Conservation (phyloP, 139 green algal genomes). For the Chlamydomonas eustigma region DNA sequence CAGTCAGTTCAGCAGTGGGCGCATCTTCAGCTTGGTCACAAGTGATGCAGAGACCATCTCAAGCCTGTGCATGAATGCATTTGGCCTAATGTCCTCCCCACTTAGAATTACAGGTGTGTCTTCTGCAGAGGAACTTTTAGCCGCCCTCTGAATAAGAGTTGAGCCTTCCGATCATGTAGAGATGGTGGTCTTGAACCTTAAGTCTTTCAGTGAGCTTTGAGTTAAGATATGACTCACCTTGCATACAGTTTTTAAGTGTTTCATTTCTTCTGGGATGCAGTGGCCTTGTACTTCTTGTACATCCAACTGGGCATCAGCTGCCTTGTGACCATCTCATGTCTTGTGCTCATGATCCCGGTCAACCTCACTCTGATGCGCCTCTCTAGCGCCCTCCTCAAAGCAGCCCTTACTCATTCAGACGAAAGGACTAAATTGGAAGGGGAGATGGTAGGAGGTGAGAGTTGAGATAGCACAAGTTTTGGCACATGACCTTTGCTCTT, state of each 20-base stretch:
- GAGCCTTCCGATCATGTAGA: too few species aligned
- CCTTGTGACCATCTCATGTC: slow-evolving; percentile 40
- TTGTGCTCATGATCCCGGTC: slow-evolving; percentile 52
- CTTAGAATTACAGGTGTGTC: slow-evolving; percentile 51
- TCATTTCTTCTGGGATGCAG: too few species aligned
- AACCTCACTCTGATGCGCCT: slow-evolving; percentile 25
- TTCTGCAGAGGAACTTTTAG: too few species aligned
- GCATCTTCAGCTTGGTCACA: slow-evolving; percentile 51
- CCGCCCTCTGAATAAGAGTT: too few species aligned
- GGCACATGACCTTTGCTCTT: too few species aligned
- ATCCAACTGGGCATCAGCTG: slow-evolving; percentile 49
- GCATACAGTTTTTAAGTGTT: too few species aligned
- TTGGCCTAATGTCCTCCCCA: slow-evolving; percentile 54
- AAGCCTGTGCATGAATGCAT: slow-evolving; percentile 43
- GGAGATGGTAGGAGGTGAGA: slow-evolving; percentile 51
- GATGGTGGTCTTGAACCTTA: too few species aligned
- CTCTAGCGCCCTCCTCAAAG: slow-evolving; percentile 9
- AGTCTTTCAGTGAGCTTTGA: too few species aligned
- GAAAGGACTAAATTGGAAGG: slow-evolving; percentile 64
- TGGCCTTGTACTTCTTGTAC: slow-evolving; percentile 53
- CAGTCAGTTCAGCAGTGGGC: slow-evolving; percentile 39
- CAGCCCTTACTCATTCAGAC: slow-evolving; percentile 46
- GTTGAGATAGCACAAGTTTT: too few species aligned
- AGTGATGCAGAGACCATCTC: slow-evolving; percentile 54
- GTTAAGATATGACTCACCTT: too few species aligned